These are phyloP conservation scores for Rhododendron henanense DNA, from an alignment of 148 eudicot genomes.

Conservation along the genomic window DNA sequence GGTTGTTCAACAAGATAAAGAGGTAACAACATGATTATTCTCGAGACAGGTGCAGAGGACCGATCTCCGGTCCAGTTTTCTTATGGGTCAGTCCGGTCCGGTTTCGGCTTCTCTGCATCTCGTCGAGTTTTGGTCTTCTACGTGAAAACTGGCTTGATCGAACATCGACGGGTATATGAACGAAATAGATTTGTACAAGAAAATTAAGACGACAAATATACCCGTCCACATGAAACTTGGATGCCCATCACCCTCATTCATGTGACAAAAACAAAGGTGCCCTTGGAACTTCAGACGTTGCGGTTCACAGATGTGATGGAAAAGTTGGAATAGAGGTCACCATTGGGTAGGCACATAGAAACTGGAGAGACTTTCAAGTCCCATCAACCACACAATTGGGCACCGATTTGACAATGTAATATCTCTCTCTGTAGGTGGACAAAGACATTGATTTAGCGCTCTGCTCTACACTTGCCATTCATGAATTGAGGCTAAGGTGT, in stretches of 20 bases:
- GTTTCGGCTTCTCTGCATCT: too few species aligned
- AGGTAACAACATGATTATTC: neutral
- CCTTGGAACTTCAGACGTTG: neutral
- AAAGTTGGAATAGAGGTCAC: neutral
- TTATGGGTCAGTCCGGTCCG: neutral
- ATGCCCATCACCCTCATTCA: neutral
- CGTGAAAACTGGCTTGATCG: too few species aligned
- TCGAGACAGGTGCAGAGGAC: neutral
- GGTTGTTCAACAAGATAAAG: neutral
- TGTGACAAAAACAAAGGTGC: neutral
- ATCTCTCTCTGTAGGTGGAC: neutral
- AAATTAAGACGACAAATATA: too few species aligned
- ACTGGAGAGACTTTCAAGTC: neutral
- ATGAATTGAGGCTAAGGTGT: too few species aligned
- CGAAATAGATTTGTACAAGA: too few species aligned
- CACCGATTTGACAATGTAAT: conserved; percentile 1
- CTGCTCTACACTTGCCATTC: conserved; percentile 9
- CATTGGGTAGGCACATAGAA: neutral
- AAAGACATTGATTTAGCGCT: neutral
- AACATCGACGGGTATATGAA: too few species aligned
- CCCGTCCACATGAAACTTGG: neutral
- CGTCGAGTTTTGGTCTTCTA: neutral
- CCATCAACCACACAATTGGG: conserved; percentile 14
- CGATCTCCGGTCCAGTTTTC: neutral
- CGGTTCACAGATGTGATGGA: neutral